These are phyloP conservation scores for Populus tremula DNA, from an alignment of 345 rosid genomes.

Conservation along the genomic window DNA sequence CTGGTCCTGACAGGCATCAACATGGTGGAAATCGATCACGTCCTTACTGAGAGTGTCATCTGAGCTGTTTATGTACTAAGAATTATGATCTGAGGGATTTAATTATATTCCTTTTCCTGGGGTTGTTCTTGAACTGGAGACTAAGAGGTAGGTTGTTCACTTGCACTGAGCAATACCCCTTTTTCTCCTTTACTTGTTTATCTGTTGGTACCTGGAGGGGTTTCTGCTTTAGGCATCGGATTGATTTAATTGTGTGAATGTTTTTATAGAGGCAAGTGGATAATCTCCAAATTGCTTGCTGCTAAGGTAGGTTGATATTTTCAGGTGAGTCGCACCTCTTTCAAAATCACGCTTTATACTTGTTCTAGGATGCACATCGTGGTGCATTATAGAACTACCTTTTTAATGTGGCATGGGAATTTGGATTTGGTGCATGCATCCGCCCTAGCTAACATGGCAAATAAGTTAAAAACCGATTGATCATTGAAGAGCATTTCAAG, in stretches of 20 bases:
- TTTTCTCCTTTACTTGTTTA: conserved; percentile 37
- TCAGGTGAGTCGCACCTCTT: conserved; percentile 69
- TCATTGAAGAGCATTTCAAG: not conserved
- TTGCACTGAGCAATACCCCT: conserved; percentile 50
- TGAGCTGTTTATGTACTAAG: conserved; percentile 56
- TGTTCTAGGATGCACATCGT: conserved; percentile 3
- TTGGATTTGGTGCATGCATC: not conserved
- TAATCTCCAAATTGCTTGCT: conserved; percentile 61
- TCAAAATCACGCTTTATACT: conserved; percentile 10
- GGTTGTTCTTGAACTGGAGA: conserved; percentile 67
- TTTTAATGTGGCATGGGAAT: conserved; percentile 5
- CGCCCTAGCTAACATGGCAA: not conserved
- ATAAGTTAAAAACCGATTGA: not conserved
- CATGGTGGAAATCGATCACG: conserved; percentile 90
- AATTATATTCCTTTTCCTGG: conserved; percentile 40
- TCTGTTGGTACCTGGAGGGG: conserved; percentile 29
- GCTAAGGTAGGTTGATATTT: conserved; percentile 75
- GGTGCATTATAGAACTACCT: not conserved
- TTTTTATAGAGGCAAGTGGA: conserved; percentile 73
- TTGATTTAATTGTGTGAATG: conserved; percentile 58
- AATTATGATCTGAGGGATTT: conserved; percentile 49
- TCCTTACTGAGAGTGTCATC: conserved; percentile 62
- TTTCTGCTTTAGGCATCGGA: conserved; percentile 38
- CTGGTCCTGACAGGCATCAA: conserved; percentile 85
- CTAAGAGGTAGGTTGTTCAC: conserved; percentile 72